Evolutionary conservation across 306 rosid species (phyloP).

Genomic region (Dryas alaskensis): DNA sequence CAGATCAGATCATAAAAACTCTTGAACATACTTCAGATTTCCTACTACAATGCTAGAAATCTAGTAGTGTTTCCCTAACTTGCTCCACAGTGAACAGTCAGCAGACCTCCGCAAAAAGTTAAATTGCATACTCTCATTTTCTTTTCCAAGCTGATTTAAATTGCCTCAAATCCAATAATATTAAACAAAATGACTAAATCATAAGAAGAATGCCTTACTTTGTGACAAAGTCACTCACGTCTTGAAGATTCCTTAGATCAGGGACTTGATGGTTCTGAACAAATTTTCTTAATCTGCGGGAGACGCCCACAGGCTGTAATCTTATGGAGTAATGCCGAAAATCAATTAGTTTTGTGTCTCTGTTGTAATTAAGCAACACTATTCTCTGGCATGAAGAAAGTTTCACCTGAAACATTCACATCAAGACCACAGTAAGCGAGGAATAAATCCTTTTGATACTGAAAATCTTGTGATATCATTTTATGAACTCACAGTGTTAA

Average conservation of each 20-base stretch:
- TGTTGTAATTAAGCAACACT: constrained; percentile 87
- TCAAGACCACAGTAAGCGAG: constrained; percentile 17
- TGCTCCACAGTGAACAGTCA: too few species aligned
- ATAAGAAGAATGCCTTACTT: constrained; percentile 57
- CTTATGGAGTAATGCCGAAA: constrained; percentile 94
- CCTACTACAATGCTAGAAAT: neutral
- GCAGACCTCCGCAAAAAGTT: neutral
- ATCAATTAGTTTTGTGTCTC: constrained; percentile 81
- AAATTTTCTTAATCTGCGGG: constrained; percentile 77
- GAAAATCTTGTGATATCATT: neutral
- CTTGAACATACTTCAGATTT: neutral
- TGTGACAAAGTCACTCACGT: constrained; percentile 91
- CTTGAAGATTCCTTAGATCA: constrained; percentile 86
- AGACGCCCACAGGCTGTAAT: constrained; percentile 91
- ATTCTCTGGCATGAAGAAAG: constrained; percentile 94
- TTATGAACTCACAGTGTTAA: constrained; percentile 76
- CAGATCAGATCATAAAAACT: neutral
- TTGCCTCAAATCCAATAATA: neutral
- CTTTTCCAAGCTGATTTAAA: neutral
- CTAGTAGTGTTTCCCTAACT: neutral
- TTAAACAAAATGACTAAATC: neutral
- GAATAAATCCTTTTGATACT: neutral
- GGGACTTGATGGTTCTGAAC: constrained; percentile 95
- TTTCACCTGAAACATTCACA: constrained; percentile 61
- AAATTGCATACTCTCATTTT: neutral